These are phyloP conservation scores for Bruguiera hainesii DNA, from an alignment of 441 rosid species.

Conservation along the genomic window DNA sequence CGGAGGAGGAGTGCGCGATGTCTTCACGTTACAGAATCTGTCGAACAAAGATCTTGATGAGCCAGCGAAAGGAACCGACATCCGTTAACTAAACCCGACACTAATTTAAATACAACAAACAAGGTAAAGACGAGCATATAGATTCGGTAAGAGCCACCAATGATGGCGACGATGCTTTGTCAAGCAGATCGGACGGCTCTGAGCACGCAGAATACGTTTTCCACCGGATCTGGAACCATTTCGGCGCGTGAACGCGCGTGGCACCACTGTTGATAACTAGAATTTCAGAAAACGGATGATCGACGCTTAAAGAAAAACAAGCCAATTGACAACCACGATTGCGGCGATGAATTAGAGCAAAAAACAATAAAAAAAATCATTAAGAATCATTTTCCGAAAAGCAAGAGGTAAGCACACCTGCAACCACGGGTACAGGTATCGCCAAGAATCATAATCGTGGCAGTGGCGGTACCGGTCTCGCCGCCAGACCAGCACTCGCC, in stretches of 20 bases:
- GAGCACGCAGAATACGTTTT: not conserved
- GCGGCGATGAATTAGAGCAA: not conserved
- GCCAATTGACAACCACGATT: too few species aligned
- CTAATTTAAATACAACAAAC: not conserved
- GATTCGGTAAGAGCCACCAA: too few species aligned
- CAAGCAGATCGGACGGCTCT: too few species aligned
- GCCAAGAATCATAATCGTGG: constrained; percentile 93
- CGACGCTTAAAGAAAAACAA: too few species aligned
- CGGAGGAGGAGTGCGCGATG: constrained; percentile 92
- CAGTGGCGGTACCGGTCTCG: constrained; percentile 95
- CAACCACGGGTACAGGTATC: constrained; percentile 98
- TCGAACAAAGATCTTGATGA: not conserved
- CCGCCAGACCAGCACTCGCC: constrained; percentile 99
- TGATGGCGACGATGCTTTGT: too few species aligned
- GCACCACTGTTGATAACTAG: accelerated
- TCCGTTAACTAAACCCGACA: too few species aligned
- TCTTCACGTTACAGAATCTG: constrained; percentile 96
- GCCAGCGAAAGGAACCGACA: not conserved
- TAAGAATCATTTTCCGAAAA: too few species aligned
- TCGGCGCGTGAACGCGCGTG: too few species aligned
- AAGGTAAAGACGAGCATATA: too few species aligned
- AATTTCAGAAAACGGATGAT: too few species aligned
- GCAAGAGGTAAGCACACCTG: constrained; percentile 37
- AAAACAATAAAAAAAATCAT: not conserved
- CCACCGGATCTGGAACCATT: too few species aligned